Percentiles rank a stretch among this genome's conserved stretches.
Evolutionary conservation across 2,329 filamentous ascomycete species (phyloP).

Genomic region (Trichophyton equinum): DNA sequence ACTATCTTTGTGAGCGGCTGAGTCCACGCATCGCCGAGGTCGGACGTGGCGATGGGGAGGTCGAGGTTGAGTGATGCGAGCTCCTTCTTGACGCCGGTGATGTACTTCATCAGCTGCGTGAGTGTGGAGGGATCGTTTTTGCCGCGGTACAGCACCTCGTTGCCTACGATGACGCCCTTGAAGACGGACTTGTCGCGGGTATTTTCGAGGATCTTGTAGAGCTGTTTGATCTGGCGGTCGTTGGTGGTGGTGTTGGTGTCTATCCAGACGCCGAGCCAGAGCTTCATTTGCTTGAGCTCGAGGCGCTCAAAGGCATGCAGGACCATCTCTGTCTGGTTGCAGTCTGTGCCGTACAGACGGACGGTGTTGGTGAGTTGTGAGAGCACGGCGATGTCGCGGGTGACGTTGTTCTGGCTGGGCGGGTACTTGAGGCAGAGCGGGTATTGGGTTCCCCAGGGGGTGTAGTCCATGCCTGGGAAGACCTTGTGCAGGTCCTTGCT

Average conservation of each 20-base stretch:
- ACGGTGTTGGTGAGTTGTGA: slow-evolving; percentile 81
- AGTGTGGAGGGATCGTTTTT: slow-evolving; percentile 50
- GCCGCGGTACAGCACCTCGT: slow-evolving; percentile 49
- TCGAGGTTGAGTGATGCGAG: slow-evolving; percentile 53
- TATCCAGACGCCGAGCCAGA: slow-evolving; percentile 94
- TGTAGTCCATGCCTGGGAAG: slow-evolving; percentile 92
- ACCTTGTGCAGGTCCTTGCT: slow-evolving; percentile 78
- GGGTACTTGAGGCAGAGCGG: slow-evolving; percentile 66
- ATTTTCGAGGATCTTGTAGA: slow-evolving; percentile 67
- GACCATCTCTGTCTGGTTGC: slow-evolving; percentile 93
- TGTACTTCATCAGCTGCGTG: slow-evolving; percentile 48
- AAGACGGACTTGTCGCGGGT: slow-evolving; percentile 36
- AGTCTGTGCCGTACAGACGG: slow-evolving; percentile 87
- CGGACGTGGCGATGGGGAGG: slow-evolving; percentile 72
- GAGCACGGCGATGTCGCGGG: slow-evolving; percentile 77
- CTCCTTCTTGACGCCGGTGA: slow-evolving; percentile 58
- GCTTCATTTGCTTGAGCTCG: slow-evolving; percentile 60
- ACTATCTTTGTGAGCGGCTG: slow-evolving; percentile 53
- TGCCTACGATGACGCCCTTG: slow-evolving; percentile 51
- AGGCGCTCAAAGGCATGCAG: slow-evolving; percentile 68
- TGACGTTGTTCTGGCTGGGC: slow-evolving; percentile 87
- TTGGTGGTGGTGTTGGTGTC: slow-evolving; percentile 76
- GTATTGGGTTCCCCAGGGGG: slow-evolving; percentile 79
- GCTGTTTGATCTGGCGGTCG: slow-evolving; percentile 63
- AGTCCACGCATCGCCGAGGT: slow-evolving; percentile 82